phyloP scores from a whole-genome alignment of 495 filamentous ascomycete genomes.

The Penicillium herquei region DNA sequence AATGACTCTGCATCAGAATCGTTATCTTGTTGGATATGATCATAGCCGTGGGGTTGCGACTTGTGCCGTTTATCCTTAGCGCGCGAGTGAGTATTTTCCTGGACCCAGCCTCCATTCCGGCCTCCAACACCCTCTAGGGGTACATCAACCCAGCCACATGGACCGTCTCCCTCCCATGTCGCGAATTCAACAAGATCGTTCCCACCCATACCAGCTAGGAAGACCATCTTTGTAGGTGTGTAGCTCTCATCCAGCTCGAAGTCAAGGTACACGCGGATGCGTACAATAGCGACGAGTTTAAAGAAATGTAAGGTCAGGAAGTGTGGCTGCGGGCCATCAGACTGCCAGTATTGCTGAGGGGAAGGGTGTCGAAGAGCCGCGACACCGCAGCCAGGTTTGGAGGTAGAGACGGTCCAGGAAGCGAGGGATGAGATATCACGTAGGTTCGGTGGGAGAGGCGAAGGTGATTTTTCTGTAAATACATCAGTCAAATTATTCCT shows the following conservation, averaged over 20 bases:
- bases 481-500: neutral
- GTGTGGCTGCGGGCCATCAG: slow-evolving; percentile 94
- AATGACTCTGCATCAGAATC: neutral
- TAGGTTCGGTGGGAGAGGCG: slow-evolving; percentile 49
- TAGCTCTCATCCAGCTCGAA: slow-evolving; percentile 92
- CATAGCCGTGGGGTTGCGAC: slow-evolving; percentile 2
- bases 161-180: slow-evolving; percentile 70
- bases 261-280: slow-evolving; percentile 84
- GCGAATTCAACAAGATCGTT: slow-evolving; percentile 85
- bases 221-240: slow-evolving; percentile 89
- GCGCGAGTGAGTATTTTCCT: slow-evolving; percentile 10
- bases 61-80: slow-evolving; percentile 12
- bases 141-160: slow-evolving; percentile 87
- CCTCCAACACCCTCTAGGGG: slow-evolving; percentile 65
- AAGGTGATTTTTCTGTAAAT: slow-evolving; percentile 33
- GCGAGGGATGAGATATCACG: slow-evolving; percentile 95
- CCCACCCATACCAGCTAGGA: slow-evolving; percentile 80
- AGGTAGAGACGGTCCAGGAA: slow-evolving; percentile 86
- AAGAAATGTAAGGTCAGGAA: slow-evolving; percentile 93
- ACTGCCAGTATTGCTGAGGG: slow-evolving; percentile 87
- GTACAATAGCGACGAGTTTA: slow-evolving; percentile 81
- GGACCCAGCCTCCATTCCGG: slow-evolving; percentile 41
- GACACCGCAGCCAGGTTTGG: slow-evolving; percentile 88
- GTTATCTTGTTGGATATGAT: slow-evolving; percentile 19
- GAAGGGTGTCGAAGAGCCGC: slow-evolving; percentile 79